A percentile compares a stretch with the other conserved stretches of the same genome.
These are phyloP conservation scores for Stephania cephalantha DNA, from an alignment of 164 flowering plant species.

Conservation along the genomic window DNA sequence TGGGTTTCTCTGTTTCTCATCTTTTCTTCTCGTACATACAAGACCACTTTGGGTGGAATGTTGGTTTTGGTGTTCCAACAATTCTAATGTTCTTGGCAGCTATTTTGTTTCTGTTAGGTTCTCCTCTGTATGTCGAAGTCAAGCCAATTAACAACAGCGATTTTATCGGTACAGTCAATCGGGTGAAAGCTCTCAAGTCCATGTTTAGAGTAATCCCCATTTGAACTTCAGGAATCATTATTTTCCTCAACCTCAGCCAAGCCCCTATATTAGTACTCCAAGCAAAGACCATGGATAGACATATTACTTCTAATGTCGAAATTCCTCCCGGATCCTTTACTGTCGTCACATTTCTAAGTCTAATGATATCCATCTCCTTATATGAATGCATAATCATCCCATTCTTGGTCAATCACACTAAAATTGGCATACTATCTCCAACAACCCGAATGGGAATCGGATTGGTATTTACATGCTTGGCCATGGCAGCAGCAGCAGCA, in stretches of 20 bases:
- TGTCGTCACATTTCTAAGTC: neutral
- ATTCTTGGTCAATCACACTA: neutral
- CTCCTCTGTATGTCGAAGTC: constrained; percentile 31
- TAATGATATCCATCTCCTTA: constrained; percentile 5
- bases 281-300: constrained; percentile 15
- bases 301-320: constrained; percentile 10
- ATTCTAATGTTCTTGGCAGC: constrained; percentile 36
- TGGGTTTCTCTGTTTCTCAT: no score
- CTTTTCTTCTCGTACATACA: no score
- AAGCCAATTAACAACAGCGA: constrained; percentile 17
- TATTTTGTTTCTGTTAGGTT: constrained; percentile 37
- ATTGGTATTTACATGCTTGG: constrained; percentile 2
- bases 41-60: constrained; percentile 32
- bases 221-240: constrained; percentile 12
- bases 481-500: constrained; percentile 12
- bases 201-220: constrained; percentile 13
- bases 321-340: constrained; percentile 14
- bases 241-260: neutral
- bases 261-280: neutral
- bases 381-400: constrained; percentile 12
- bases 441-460: constrained; percentile 11
- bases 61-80: constrained; percentile 40
- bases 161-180: constrained; percentile 13
- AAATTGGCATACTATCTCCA: neutral
- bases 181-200: constrained; percentile 17